Evolutionary conservation across 2,329 filamentous ascomycete species (phyloP).

Genomic region (Apiospora kogelbergensis): DNA sequence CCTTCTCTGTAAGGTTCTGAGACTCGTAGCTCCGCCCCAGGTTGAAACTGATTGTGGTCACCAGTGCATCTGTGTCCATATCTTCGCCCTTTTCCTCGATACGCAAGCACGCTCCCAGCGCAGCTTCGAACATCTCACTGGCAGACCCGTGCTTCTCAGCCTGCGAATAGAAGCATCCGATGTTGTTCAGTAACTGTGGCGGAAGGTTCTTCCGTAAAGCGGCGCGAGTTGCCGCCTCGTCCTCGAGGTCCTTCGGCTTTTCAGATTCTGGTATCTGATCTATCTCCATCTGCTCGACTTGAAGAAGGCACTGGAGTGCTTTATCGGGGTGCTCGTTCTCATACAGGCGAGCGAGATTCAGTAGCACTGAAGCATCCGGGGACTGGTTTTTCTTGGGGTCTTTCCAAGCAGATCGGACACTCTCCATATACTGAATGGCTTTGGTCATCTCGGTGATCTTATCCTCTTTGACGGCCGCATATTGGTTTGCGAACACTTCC

Average conservation of each 20-base stretch:
- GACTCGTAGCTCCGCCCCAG: slow-evolving; percentile 91
- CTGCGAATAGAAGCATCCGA: slow-evolving; percentile 93
- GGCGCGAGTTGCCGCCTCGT: slow-evolving; percentile 59
- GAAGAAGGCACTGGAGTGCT: slow-evolving; percentile 85
- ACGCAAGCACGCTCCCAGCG: slow-evolving; percentile 81
- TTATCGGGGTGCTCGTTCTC: slow-evolving; percentile 85
- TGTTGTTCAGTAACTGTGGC: slow-evolving; percentile 93
- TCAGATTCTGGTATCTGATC: slow-evolving; percentile 74
- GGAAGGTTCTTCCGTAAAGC: slow-evolving; percentile 76
- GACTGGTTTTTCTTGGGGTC: slow-evolving; percentile 82
- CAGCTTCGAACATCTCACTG: slow-evolving; percentile 88
- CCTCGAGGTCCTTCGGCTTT: slow-evolving; percentile 57
- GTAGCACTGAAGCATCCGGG: slow-evolving; percentile 81
- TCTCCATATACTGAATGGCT: slow-evolving; percentile 80
- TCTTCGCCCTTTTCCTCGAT: slow-evolving; percentile 73
- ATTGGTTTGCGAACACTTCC: slow-evolving; percentile 82
- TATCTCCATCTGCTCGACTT: slow-evolving; percentile 88
- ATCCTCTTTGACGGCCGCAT: slow-evolving; percentile 75
- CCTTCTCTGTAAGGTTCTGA: slow-evolving; percentile 76
- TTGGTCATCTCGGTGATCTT: slow-evolving; percentile 84
- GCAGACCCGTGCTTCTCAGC: slow-evolving; percentile 78
- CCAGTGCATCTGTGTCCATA: slow-evolving; percentile 83
- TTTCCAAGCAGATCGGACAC: slow-evolving; percentile 85
- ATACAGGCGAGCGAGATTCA: slow-evolving; percentile 90
- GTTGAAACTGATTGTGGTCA: slow-evolving; percentile 97